Percentiles rank a stretch among this genome's conserved stretches.
Evolutionary conservation across 2,329 filamentous ascomycete genomes (phyloP).

Genomic region (Aspergillus bombycis): DNA sequence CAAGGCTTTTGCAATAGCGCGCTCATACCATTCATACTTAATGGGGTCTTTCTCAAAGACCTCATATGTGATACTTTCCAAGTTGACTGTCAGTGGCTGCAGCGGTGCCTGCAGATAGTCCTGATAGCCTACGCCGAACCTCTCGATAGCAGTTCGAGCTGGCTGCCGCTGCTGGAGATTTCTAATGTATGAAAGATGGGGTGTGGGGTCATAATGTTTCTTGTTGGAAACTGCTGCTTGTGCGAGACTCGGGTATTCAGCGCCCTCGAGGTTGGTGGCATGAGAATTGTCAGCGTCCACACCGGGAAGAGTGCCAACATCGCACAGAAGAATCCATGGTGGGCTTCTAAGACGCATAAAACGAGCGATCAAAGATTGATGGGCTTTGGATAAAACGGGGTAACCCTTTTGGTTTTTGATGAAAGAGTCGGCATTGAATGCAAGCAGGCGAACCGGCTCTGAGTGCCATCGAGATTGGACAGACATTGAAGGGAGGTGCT

Average conservation of each 20-base stretch:
- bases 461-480: slow-evolving; percentile 66
- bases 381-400: slow-evolving; percentile 60
- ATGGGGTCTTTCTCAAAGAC: slow-evolving; percentile 98
- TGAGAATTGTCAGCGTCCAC: slow-evolving; percentile 35
- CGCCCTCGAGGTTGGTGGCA: slow-evolving; percentile 24
- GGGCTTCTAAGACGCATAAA: slow-evolving; percentile 60
- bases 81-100: slow-evolving; percentile 91
- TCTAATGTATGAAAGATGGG: slow-evolving; percentile 78
- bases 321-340: slow-evolving; percentile 64
- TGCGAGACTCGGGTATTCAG: slow-evolving; percentile 68
- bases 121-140: slow-evolving; percentile 74
- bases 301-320: slow-evolving; percentile 59
- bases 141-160: slow-evolving; percentile 63
- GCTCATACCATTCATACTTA: slow-evolving; percentile 96
- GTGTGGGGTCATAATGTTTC: slow-evolving; percentile 59
- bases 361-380: slow-evolving; percentile 60
- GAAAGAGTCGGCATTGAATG: slow-evolving; percentile 57
- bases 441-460: slow-evolving; percentile 62
- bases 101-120: slow-evolving; percentile 95
- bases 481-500: slow-evolving; percentile 58
- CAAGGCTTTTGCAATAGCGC: slow-evolving; percentile 78
- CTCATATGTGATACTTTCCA: slow-evolving; percentile 96
- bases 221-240: slow-evolving; percentile 62
- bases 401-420: slow-evolving; percentile 62
- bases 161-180: slow-evolving; percentile 84